Percentiles rank a stretch among this genome's conserved stretches.
These are phyloP conservation scores for Chalciporus chontae DNA, from an alignment of 768 basidiomycete genomes.

Conservation along the genomic window DNA sequence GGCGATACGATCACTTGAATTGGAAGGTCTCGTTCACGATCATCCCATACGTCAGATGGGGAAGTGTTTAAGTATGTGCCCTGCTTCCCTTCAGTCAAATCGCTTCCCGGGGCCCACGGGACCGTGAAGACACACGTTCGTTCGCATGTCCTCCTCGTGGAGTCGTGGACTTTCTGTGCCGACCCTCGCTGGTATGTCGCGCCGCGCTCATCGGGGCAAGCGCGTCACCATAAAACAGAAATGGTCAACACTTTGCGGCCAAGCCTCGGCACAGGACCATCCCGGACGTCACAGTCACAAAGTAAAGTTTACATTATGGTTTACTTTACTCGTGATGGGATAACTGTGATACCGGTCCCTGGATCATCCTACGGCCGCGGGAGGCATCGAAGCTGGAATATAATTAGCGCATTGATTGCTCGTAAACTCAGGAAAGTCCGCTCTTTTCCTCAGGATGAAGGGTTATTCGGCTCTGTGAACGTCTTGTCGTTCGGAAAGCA, in stretches of 20 bases:
- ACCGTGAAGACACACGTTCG: background rate
- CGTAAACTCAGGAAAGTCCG: background rate
- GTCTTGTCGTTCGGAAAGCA: background rate
- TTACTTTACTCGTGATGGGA: slow-evolving; percentile 17
- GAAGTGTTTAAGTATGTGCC: background rate
- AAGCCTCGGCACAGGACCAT: slow-evolving; percentile 1
- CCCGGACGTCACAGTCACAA: slow-evolving; percentile 20
- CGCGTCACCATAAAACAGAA: no score
- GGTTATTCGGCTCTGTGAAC: background rate
- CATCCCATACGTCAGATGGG: background rate
- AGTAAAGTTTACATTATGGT: slow-evolving; percentile 24
- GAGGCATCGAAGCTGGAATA: slow-evolving; percentile 11
- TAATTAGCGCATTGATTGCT: slow-evolving; percentile 3
- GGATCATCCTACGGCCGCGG: slow-evolving; percentile 33
- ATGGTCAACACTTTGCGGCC: no score
- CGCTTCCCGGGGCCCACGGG: slow-evolving; percentile 1
- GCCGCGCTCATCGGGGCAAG: background rate
- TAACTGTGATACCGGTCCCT: slow-evolving; percentile 22
- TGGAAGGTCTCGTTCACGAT: slow-evolving; percentile 4
- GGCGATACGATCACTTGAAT: slow-evolving; percentile 17
- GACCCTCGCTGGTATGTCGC: background rate
- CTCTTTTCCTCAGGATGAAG: background rate
- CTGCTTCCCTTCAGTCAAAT: background rate
- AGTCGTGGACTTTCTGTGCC: background rate
- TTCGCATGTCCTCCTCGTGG: background rate